These are phyloP conservation scores for Metschnikowia hibisci DNA, from an alignment of 805 yeast species.

Conservation along the genomic window DNA sequence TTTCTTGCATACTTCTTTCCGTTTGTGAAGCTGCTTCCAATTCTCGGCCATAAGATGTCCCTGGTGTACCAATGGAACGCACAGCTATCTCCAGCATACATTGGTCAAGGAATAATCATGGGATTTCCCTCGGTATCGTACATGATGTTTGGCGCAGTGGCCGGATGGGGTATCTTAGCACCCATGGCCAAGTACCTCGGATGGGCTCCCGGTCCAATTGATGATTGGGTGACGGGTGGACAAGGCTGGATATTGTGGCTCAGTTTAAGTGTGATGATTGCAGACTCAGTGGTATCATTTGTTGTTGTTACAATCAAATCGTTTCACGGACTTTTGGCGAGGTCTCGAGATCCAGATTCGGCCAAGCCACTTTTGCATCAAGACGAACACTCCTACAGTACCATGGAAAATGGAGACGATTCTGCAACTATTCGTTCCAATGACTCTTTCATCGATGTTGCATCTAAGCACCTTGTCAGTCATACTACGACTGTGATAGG, in stretches of 20 bases:
- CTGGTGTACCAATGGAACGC: constrained; percentile 72
- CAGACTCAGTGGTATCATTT: constrained; percentile 83
- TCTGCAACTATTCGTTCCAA: constrained; percentile 1
- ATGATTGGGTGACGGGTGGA: constrained; percentile 90
- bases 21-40: constrained; percentile 59
- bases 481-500: constrained; percentile 53
- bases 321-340: constrained; percentile 21
- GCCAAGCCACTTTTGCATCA: neutral
- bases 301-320: constrained; percentile 51
- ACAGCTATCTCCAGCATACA: constrained; percentile 95
- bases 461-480: constrained; percentile 44
- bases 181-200: constrained; percentile 65
- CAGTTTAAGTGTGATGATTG: constrained; percentile 87
- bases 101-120: constrained; percentile 98
- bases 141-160: constrained; percentile 82
- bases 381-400: neutral
- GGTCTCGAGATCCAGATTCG: neutral
- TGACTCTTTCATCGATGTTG: constrained; percentile 12
- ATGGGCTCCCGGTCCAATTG: constrained; percentile 90
- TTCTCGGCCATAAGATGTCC: constrained; percentile 68
- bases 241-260: constrained; percentile 99
- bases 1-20: constrained; percentile 71
- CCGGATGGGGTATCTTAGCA: constrained; percentile 92
- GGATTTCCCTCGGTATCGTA: constrained; percentile 87
- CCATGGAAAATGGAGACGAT: neutral